Percentiles rank a stretch among this genome's conserved stretches.
Conservation (phyloP, 176 grass and related monocot genomes). For the Dendrocalamus sinicus region DNA sequence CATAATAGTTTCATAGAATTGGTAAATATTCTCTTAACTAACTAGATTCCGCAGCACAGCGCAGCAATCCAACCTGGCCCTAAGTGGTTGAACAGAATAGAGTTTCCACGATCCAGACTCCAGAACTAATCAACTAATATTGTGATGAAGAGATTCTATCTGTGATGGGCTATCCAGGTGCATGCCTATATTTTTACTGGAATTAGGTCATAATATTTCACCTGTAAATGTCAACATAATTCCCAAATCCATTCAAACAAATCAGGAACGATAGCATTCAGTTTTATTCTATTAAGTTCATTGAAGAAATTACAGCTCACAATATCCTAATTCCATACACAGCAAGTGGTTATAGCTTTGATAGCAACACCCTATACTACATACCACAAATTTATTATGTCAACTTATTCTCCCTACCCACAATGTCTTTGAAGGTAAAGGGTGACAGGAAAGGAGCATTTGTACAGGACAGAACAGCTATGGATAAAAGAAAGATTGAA, state of each 20-base stretch:
- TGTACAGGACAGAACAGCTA: background rate
- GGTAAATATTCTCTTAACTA: background rate
- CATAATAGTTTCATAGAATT: background rate
- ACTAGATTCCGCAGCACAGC: background rate
- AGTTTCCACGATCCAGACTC: background rate
- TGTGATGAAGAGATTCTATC: background rate
- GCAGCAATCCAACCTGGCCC: background rate
- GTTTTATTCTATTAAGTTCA: background rate
- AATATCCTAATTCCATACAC: background rate
- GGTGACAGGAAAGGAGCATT: background rate
- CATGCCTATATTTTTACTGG: constrained; percentile 29
- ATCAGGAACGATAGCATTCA: background rate
- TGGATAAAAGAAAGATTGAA: background rate
- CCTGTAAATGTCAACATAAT: background rate
- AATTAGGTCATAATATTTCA: background rate
- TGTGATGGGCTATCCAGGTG: background rate
- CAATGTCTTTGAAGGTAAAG: background rate
- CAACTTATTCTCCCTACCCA: background rate
- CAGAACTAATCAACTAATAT: background rate
- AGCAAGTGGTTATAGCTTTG: background rate
- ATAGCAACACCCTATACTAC: background rate
- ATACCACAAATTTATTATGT: background rate
- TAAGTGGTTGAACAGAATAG: background rate
- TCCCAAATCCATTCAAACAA: background rate
- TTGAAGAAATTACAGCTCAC: background rate